Base-by-base conservation (phyloP, 2,329 filamentous ascomycete genomes). In the Scedosporium minutisporum region DNA sequence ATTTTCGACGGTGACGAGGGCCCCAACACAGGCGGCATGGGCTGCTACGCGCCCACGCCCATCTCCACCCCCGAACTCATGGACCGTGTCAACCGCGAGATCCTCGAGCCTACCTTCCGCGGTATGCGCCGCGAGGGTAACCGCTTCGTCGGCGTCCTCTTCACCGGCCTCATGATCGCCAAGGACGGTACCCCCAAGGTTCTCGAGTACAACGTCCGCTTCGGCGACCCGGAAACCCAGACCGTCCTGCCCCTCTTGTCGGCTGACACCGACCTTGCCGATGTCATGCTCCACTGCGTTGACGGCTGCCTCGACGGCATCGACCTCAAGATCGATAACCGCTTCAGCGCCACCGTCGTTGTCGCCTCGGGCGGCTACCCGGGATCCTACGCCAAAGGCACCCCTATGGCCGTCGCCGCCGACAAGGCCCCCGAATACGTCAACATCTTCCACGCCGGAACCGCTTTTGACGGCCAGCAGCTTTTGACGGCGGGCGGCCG, bases 21-120 rank as follows among this genome's bases (percentile, higher is more conserved):
- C 1, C 90, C 92, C 44, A 97, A 97, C 77, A 97, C 95, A 2
- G 95, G 93, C 64, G 95, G 95, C 48, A 97, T 97, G 95, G 95
- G 95, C 60, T 96, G 92, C 72, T 97, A 97, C 75, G 92, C 93
- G 16, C 90, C 90, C n/a, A 96, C 93, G 1, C 89, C 85, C 66
- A 87, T 93, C 69, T 87, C 88, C 33, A 89, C 88, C 0, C 83
- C 86, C 60, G 85, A 88, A 65, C 80, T 96, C n/a, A 82, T 95
- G 18, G 87, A 87, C 18, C 82, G 87, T 65, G 86, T 99, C 65
- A 88, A 97, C 71, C 81, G 82, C 63, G 89, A 89, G 41, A 88
- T 97, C 62, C 83, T 97, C n/a, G 86, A 92, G 73, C 93, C 93
- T 6, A 97, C 93, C 2, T 85, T 97, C 65, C 84, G 91, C 64